phyloP scores from a whole-genome alignment of 805 yeast species.

The Teunomyces gatunensis region DNA sequence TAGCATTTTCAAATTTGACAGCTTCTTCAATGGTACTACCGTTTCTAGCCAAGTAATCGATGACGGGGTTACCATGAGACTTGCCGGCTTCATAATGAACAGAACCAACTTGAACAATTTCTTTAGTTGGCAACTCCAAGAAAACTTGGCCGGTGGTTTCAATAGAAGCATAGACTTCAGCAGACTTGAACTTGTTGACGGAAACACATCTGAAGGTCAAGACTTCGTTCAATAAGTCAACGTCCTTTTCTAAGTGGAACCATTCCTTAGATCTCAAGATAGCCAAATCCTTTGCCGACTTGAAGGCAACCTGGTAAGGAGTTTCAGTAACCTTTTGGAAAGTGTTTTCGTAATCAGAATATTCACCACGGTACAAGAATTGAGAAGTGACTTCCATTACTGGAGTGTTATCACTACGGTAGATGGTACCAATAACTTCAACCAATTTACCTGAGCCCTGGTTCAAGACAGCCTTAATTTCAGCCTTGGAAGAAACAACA shows the following conservation, averaged over 20 bases:
- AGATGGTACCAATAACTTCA: constrained; percentile 87
- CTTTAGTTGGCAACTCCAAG: constrained; percentile 90
- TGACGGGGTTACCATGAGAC: constrained; percentile 96
- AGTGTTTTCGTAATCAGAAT: constrained; percentile 84
- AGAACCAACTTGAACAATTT: constrained; percentile 76
- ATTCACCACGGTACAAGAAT: constrained; percentile 94
- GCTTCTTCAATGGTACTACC: constrained; percentile 96
- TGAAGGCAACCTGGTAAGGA: constrained; percentile 75
- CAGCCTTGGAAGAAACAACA: constrained; percentile 76
- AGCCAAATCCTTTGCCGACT: constrained; percentile 84
- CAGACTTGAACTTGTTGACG: constrained; percentile 74
- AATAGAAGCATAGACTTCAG: constrained; percentile 73
- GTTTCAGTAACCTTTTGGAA: constrained; percentile 86
- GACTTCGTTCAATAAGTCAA: constrained; percentile 73
- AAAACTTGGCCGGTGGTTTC: constrained; percentile 80
- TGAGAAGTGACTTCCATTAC: constrained; percentile 94
- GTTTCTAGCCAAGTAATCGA: constrained; percentile 87
- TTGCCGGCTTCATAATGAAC: constrained; percentile 87
- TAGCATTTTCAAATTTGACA: constrained; percentile 81
- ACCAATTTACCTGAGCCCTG: constrained; percentile 93
- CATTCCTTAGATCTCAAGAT: constrained; percentile 94
- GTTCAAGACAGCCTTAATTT: constrained; percentile 83
- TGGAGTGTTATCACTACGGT: constrained; percentile 60
- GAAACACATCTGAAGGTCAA: constrained; percentile 89
- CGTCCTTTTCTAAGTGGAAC: constrained; percentile 78